phyloP scores from a whole-genome alignment of 805 yeast species.

The Starmerella stigmatis region DNA sequence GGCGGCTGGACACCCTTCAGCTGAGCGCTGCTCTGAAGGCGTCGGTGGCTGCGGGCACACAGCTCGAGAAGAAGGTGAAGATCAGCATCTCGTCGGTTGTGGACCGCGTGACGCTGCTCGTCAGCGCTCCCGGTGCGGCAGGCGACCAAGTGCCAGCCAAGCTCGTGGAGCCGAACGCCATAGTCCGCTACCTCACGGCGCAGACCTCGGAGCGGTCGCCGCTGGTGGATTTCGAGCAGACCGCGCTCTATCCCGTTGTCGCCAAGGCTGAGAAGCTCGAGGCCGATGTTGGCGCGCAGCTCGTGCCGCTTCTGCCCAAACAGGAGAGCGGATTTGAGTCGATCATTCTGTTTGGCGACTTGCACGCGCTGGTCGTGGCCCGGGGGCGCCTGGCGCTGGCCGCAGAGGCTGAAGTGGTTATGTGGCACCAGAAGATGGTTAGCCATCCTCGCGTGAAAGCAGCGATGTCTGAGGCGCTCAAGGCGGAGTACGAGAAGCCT shows the following conservation, averaged over 20 bases:
- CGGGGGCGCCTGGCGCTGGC: constrained; percentile 29
- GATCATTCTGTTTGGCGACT: constrained; percentile 38
- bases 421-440: constrained; percentile 30
- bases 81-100: constrained; percentile 22
- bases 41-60: constrained; percentile 35
- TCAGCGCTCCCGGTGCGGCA: constrained; percentile 12
- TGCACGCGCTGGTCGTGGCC: constrained; percentile 33
- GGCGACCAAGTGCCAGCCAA: constrained; percentile 11
- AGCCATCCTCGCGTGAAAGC: constrained; percentile 26
- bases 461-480: constrained; percentile 22
- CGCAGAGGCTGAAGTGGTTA: constrained; percentile 25
- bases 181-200: constrained; percentile 37
- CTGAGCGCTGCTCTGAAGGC: constrained; percentile 31
- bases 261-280: constrained; percentile 19
- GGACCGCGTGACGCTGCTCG: constrained; percentile 17
- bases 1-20: constrained; percentile 16
- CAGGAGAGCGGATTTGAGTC: constrained; percentile 32
- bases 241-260: constrained; percentile 26
- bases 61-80: constrained; percentile 26
- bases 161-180: constrained; percentile 43
- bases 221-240: constrained; percentile 35
- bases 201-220: constrained; percentile 16
- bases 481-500: constrained; percentile 18
- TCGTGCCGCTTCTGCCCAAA: constrained; percentile 25
- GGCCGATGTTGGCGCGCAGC: constrained; percentile 18